phyloP scores from a whole-genome alignment of 352 stramenopile genomes.

The Halophytophthora polymorphica region DNA sequence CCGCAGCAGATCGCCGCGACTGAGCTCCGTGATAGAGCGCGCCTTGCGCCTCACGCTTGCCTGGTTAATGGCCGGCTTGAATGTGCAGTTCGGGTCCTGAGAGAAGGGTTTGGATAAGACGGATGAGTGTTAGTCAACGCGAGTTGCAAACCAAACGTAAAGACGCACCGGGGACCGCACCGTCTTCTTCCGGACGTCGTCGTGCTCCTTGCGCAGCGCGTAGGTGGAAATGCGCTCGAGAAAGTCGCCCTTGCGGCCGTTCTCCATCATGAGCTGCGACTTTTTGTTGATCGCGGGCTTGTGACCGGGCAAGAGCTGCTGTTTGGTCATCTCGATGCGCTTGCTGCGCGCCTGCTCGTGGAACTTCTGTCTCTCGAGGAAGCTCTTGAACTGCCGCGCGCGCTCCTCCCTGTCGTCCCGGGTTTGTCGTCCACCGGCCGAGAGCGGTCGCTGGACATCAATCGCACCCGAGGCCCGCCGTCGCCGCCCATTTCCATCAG shows the following conservation, averaged over 20 bases:
- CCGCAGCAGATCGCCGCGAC: conserved; percentile 68
- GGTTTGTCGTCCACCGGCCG: conserved; percentile 37
- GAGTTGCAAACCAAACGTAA: not conserved
- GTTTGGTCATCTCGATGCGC: conserved; percentile 60
- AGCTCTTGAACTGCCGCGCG: conserved; percentile 54
- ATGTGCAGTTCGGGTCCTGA: conserved; percentile 81
- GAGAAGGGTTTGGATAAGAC: conserved; percentile 2
- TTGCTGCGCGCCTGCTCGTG: conserved; percentile 65
- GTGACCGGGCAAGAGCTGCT: conserved; percentile 53
- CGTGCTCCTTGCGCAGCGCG: conserved; percentile 74
- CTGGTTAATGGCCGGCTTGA: conserved; percentile 81
- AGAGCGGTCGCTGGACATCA: conserved; percentile 38
- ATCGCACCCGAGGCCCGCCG: conserved; percentile 6
- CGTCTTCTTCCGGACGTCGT: conserved; percentile 72
- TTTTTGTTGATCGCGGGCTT: conserved; percentile 83
- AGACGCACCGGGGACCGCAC: conserved; percentile 47
- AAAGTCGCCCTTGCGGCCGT: conserved; percentile 78
- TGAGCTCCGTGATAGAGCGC: conserved; percentile 77
- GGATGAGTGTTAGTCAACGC: not conserved
- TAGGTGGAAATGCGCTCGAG: conserved; percentile 76
- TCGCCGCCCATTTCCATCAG: conserved; percentile 13
- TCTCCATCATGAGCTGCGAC: conserved; percentile 75
- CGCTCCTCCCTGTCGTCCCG: conserved; percentile 52
- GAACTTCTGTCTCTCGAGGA: conserved; percentile 72
- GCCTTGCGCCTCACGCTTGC: conserved; percentile 56